Evolutionary conservation across 441 rosid species (phyloP).

Genomic region (Pelargonium cotyledonis): DNA sequence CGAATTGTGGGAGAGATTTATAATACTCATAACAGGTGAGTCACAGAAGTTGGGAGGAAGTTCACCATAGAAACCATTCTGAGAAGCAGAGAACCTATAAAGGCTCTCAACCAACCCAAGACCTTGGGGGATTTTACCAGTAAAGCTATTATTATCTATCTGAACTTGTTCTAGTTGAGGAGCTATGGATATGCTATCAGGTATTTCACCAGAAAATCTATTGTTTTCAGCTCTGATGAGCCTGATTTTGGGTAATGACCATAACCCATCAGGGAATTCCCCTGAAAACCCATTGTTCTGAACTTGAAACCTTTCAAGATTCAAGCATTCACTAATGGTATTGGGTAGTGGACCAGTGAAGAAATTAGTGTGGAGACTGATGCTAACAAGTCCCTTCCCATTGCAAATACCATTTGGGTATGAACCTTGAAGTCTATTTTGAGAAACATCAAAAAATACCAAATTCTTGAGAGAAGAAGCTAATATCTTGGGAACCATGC

Average conservation of each 20-base stretch:
- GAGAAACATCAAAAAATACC: conserved; percentile 57
- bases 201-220: conserved; percentile 42
- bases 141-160: conserved; percentile 53
- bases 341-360: conserved; percentile 43
- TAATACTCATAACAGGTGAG: conserved; percentile 62
- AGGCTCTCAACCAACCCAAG: conserved; percentile 59
- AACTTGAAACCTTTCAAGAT: conserved; percentile 56
- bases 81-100: conserved; percentile 60
- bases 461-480: conserved; percentile 45
- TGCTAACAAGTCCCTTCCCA: conserved; percentile 40
- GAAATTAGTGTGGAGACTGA: conserved; percentile 53
- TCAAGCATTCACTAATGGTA: conserved; percentile 42
- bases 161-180: conserved; percentile 53
- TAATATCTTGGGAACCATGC: conserved; percentile 32
- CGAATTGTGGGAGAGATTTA: conserved; percentile 51
- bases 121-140: conserved; percentile 52
- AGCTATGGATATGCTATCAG: conserved; percentile 49
- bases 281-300: conserved; percentile 59
- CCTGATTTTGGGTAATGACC: conserved; percentile 57
- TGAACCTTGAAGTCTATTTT: conserved; percentile 47
- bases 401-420: conserved; percentile 52
- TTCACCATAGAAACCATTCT: conserved; percentile 41
- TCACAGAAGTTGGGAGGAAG: conserved; percentile 57
- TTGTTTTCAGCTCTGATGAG: conserved; percentile 56
- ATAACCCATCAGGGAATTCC: conserved; percentile 43